These are phyloP conservation scores for Laguncularia racemosa DNA, from an alignment of 345 rosid species.

Conservation along the genomic window DNA sequence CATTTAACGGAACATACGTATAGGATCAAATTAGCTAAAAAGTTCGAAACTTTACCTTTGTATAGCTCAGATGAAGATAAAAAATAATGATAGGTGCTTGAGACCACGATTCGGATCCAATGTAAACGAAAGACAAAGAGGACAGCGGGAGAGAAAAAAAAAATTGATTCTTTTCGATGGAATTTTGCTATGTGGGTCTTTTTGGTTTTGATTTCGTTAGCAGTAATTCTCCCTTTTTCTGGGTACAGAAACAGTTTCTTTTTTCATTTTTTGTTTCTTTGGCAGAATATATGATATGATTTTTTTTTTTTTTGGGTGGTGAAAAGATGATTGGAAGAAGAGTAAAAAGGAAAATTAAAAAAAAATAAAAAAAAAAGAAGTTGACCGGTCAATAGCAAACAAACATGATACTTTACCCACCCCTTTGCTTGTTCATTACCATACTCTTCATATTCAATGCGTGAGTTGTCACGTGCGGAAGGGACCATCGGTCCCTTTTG, in stretches of 20 bases:
- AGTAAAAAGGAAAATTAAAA: background rate
- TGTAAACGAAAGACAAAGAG: background rate
- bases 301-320: background rate
- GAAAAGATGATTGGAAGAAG: conserved; percentile 11
- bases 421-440: conserved; percentile 9
- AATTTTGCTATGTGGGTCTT: background rate
- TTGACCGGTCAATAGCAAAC: conserved; percentile 20
- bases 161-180: background rate
- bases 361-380: conserved; percentile 8
- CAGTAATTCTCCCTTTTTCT: too few species aligned
- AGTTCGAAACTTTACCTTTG: background rate
- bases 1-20: too few species aligned
- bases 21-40: background rate
- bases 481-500: too few species aligned
- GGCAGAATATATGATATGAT: background rate
- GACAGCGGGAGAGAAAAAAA: background rate
- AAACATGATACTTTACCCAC: conserved; percentile 24
- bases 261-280: background rate
- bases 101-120: conserved; percentile 8
- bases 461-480: too few species aligned
- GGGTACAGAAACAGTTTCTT: background rate
- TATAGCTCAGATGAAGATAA: background rate
- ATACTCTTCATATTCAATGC: background rate
- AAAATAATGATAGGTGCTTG: background rate
- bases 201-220: background rate